Percentiles rank a stretch among this genome's conserved stretches.
Conservation (phyloP, 352 stramenopile species). For the Blastocystis hominis region DNA sequence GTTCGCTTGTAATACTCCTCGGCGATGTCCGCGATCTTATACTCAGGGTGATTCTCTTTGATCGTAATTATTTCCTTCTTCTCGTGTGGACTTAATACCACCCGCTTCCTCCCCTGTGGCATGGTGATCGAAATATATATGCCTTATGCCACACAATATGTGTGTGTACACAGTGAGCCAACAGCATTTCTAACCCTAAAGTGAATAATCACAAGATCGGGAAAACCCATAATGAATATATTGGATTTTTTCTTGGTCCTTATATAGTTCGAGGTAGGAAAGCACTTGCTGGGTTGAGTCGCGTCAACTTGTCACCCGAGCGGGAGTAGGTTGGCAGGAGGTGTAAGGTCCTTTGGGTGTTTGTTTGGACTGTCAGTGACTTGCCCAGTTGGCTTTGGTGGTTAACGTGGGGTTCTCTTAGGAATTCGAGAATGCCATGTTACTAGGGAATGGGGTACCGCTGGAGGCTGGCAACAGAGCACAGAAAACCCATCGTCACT, state of each 20-base stretch:
- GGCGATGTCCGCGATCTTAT: not conserved
- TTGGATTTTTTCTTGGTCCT: not conserved
- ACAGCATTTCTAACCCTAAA: not conserved
- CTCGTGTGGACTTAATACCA: not conserved
- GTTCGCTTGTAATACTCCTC: slow-evolving; percentile 1
- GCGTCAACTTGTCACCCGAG: slow-evolving; percentile 55
- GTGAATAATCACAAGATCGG: not conserved
- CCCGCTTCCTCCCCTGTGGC: not conserved
- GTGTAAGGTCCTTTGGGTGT: not conserved
- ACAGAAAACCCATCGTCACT: slow-evolving; percentile 44
- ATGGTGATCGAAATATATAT: not conserved
- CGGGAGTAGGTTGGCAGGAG: slow-evolving; percentile 23
- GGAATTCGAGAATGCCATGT: slow-evolving; percentile 37
- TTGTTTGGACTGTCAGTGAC: slow-evolving; percentile 29
- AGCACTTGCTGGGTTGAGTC: slow-evolving; percentile 20
- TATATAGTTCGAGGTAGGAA: not conserved
- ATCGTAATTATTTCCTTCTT: slow-evolving; percentile 23
- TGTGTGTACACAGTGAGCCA: not conserved
- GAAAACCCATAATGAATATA: slow-evolving; percentile 32
- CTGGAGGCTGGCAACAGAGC: slow-evolving; percentile 56
- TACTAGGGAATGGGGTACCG: slow-evolving; percentile 43
- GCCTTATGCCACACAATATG: not conserved
- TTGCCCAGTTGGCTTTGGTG: slow-evolving; percentile 39
- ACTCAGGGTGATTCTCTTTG: not conserved
- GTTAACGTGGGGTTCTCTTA: slow-evolving; percentile 46